Evolutionary conservation across 352 stramenopile genomes (phyloP).

Genomic region (Aphanomyces invadans): DNA sequence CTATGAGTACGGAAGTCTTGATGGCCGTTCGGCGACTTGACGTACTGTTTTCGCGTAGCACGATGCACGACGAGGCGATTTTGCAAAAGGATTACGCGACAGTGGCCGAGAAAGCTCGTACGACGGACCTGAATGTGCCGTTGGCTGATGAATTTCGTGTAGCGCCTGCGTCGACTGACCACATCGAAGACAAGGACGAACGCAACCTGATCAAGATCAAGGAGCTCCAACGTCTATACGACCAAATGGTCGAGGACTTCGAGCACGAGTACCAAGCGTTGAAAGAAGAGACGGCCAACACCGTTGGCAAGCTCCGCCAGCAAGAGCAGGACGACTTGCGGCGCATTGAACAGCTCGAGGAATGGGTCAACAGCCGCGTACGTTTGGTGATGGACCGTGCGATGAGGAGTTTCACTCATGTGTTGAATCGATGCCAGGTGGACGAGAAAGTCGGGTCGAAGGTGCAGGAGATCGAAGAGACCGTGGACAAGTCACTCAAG

Average conservation of each 20-base stretch:
- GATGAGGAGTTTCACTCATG: too few relatives aligned
- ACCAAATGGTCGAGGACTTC: slow-evolving; percentile 75
- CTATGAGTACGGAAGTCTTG: slow-evolving; percentile 60
- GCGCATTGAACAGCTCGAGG: slow-evolving; percentile 62
- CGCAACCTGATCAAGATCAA: slow-evolving; percentile 56
- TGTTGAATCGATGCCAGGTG: too few relatives aligned
- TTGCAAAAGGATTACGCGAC: not conserved
- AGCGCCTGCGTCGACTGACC: slow-evolving; percentile 35
- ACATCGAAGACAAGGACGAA: slow-evolving; percentile 45
- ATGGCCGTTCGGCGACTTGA: not conserved
- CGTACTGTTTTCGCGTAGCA: slow-evolving; percentile 1
- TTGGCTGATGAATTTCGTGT: too few relatives aligned
- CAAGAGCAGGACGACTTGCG: slow-evolving; percentile 59
- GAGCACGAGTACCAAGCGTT: slow-evolving; percentile 63
- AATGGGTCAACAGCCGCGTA: slow-evolving; percentile 49
- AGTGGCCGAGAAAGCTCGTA: slow-evolving; percentile 9
- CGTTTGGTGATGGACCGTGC: not conserved
- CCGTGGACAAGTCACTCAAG: slow-evolving; percentile 43
- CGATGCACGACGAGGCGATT: slow-evolving; percentile 12
- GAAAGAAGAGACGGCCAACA: slow-evolving; percentile 77
- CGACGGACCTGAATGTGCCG: too few relatives aligned
- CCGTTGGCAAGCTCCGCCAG: slow-evolving; percentile 68
- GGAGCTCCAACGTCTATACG: slow-evolving; percentile 69
- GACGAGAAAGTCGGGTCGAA: slow-evolving; percentile 45
- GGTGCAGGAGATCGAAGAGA: slow-evolving; percentile 64